Evolutionary conservation across 257 asterid genomes (phyloP), one percentile per base, ranked within the genome.

Genomic region (Nicotiana knightiana): DNA sequence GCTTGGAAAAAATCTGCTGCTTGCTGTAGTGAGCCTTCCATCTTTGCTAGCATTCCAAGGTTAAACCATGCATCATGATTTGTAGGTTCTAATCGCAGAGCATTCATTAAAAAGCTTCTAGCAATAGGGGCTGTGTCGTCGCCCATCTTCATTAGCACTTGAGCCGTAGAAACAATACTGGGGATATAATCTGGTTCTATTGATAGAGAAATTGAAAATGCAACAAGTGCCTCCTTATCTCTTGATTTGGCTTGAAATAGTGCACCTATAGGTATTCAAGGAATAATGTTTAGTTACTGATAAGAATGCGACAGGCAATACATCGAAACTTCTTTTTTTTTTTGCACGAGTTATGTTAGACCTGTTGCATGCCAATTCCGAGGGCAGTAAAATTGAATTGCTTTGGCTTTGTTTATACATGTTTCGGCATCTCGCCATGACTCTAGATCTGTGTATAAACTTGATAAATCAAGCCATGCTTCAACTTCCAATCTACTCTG

Each of bases 1-100:
- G 99, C 99, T 86, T 95, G 98, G 85, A 95, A 95, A 58, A 94
- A 89, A 24, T 95, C 97, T 1, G 93, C 97, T 9, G 99, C 99
- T 87, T 89, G 93, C 80, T 89, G 89, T 53, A 85, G 46, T 54
- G 84, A 88, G 5, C 98, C 97, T 89, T 93, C 98, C 84, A 62
- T 88, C 87, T 90, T 92, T 54, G 91, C 89, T 4, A 92, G 64
- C 83, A 68, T 76, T 26, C 99, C 99, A 3, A 95, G 96, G 55
- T 82, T 85, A 2, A 89, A 87, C 99, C 98, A 95, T 0, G 97
- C 96, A 33, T 90, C 87, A 21, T 92, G 97, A 86, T 90, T 89
- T 13, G 93, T 93, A 37, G 98, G 98, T 39, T 95, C 97, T 61
- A 95, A 80, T 58, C 93, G 91, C 73, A 95, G 79, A 10, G 97